These are phyloP conservation scores for Aspergillus cavernicola DNA, from an alignment of 495 filamentous ascomycete genomes.

Conservation along the genomic window DNA sequence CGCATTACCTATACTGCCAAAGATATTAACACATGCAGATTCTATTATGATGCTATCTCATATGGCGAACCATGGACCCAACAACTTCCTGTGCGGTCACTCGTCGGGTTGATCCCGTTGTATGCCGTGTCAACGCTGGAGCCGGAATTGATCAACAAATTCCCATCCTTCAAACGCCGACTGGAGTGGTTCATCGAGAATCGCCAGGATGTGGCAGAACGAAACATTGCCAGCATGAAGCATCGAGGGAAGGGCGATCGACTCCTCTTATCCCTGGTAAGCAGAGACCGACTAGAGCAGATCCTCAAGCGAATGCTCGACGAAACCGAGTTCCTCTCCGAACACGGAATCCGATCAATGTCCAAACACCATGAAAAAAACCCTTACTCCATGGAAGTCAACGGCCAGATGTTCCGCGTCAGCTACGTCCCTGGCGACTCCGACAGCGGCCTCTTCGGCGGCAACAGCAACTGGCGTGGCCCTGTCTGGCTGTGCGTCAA, in stretches of 20 bases:
- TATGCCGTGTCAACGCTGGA: slow-evolving; percentile 90
- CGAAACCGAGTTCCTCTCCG: slow-evolving; percentile 86
- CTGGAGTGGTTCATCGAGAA: slow-evolving; percentile 92
- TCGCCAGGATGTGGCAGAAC: slow-evolving; percentile 75
- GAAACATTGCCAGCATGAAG: slow-evolving; percentile 88
- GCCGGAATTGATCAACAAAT: slow-evolving; percentile 85
- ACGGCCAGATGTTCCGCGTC: slow-evolving; percentile 84
- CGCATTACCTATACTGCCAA: neutral
- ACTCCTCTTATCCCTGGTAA: slow-evolving; percentile 81
- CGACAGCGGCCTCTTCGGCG: slow-evolving; percentile 88
- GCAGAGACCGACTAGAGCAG: slow-evolving; percentile 77
- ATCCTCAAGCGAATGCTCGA: slow-evolving; percentile 90
- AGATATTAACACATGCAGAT: slow-evolving; percentile 35
- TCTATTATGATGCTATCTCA: slow-evolving; percentile 98
- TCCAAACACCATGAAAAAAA: slow-evolving; percentile 90
- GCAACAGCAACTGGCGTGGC: slow-evolving; percentile 95
- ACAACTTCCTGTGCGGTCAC: slow-evolving; percentile 84
- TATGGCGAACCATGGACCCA: slow-evolving; percentile 91
- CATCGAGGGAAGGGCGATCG: slow-evolving; percentile 84
- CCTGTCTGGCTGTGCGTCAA: slow-evolving; percentile 97
- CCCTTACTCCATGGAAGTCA: slow-evolving; percentile 93
- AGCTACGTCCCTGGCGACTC: slow-evolving; percentile 91
- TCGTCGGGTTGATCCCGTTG: slow-evolving; percentile 89
- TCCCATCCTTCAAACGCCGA: slow-evolving; percentile 90
- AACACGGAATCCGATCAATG: slow-evolving; percentile 87